A percentile compares a stretch with the other conserved stretches of the same genome.
Evolutionary conservation across 148 eudicot species (phyloP).

Genomic region (Linanthus parryae): DNA sequence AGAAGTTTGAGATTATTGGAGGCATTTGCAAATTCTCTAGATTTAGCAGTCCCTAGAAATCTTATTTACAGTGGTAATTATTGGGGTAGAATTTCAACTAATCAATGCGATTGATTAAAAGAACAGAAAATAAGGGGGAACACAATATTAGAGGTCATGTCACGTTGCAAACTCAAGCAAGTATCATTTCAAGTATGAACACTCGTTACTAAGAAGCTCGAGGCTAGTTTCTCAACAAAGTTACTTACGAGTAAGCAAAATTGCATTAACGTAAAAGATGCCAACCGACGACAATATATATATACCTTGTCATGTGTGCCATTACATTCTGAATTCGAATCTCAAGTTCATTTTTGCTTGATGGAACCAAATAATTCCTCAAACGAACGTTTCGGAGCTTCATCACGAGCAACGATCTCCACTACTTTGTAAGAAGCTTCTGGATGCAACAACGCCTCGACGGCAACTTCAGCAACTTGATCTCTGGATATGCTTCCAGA

Average conservation of each 20-base stretch:
- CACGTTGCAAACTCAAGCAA: no score
- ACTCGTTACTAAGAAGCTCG: no score
- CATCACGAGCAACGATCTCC: slow-evolving; percentile 78
- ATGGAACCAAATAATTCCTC: slow-evolving; percentile 62
- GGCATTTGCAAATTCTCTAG: no score
- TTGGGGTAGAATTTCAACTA: no score
- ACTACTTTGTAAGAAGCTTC: slow-evolving; percentile 85
- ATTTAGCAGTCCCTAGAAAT: no score
- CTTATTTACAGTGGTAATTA: no score
- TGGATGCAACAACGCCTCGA: slow-evolving; percentile 67
- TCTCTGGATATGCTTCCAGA: slow-evolving; percentile 87
- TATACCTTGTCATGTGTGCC: not conserved
- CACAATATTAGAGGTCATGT: no score
- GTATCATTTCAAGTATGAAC: no score
- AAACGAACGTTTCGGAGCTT: slow-evolving; percentile 70
- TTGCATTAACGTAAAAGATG: not conserved
- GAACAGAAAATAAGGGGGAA: no score
- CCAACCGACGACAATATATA: not conserved
- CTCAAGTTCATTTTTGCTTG: slow-evolving; percentile 35
- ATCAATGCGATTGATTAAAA: no score
- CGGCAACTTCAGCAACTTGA: slow-evolving; percentile 93
- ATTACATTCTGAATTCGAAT: not conserved
- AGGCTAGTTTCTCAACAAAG: no score
- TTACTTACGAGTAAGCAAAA: not conserved
- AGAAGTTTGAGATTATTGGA: no score